Evolutionary conservation across 2,329 filamentous ascomycete species (phyloP), one percentile per base, ranked within the genome.

Genomic region (Sphaceloma murrayae): DNA sequence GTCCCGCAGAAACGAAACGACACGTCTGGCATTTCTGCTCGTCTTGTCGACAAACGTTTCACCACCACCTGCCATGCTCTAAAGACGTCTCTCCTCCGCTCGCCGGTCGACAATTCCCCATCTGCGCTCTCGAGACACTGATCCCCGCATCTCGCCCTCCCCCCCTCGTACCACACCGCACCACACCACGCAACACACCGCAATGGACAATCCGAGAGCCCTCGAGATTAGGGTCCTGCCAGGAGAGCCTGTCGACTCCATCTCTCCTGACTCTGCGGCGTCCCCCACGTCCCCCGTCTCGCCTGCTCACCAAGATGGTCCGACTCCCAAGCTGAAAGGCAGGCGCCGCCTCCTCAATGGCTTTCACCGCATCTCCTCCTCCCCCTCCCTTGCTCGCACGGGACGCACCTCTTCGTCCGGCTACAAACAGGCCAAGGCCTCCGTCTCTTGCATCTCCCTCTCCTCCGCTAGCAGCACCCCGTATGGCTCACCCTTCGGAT

Each of bases 281-380:
- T 34, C 42, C 3, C 42, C 42, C 5, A 34, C 27, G 14, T 45
- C 29, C 2, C 42, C 42, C 2, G 22, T 24, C 14, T 26, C 42
- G 21, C 42, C 42, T 10, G 21, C 17, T 2, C 42, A 45, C 11
- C 31, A 4, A 8, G 31, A 45, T 14, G 17, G 5, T 11, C 18
- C 29, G 7, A 61, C 54, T 42, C 68, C 67, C 18, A 85, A 81
- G 62, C 68, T 75, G 46, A 86, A 80, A 59, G 74, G 77, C 43
- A 76, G 82, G 34, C 77, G 80, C 54, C 77, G 80, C 48, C 63
- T 94, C 24, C 67, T 93, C 13, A 78, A 79, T 50, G 77, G 80
- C 22, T 72, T 94, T 38, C 81, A 89, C 50, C 80, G 85, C 47
- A 89, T 93, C 56, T 80, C 84, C 8, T 94, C 86, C 0, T 85